phyloP scores from a whole-genome alignment of 306 rosid species.

The Urtica urens region DNA sequence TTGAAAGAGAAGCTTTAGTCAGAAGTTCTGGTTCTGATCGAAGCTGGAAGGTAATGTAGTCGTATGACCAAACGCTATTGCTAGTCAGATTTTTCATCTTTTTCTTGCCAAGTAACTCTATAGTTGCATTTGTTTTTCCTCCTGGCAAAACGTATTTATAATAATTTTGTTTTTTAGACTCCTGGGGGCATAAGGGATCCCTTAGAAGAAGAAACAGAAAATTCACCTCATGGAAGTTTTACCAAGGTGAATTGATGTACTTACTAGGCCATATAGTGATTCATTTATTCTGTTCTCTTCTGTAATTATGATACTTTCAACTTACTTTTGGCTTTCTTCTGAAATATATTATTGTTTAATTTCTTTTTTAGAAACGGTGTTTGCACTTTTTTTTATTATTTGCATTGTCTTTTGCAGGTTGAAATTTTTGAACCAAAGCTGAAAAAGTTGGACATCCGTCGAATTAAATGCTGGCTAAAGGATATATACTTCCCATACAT shows the following conservation, averaged over 20 bases:
- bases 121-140: background rate
- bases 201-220: conserved; percentile 18
- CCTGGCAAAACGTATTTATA: background rate
- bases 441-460: conserved; percentile 17
- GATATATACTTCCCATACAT: conserved; percentile 61
- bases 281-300: background rate
- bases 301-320: background rate
- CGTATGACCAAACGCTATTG: background rate
- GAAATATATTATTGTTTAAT: background rate
- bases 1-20: conserved; percentile 44
- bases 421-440: conserved; percentile 28
- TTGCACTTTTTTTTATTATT: background rate
- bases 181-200: conserved; percentile 38
- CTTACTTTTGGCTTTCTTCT: background rate
- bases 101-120: conserved; percentile 1
- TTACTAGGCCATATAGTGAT: background rate
- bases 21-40: conserved; percentile 19
- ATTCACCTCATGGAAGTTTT: conserved; percentile 35
- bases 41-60: conserved; percentile 41
- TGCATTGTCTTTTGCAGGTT: conserved; percentile 44
- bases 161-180: conserved; percentile 27
- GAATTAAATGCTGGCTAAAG: conserved; percentile 43
- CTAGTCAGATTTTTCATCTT: background rate
- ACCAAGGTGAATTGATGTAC: conserved; percentile 32
- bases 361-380: background rate